A percentile compares a stretch with the other conserved stretches of the same genome.
Evolutionary conservation across 2,329 filamentous ascomycete species (phyloP).

Genomic region (Cytospora paraplurivora): DNA sequence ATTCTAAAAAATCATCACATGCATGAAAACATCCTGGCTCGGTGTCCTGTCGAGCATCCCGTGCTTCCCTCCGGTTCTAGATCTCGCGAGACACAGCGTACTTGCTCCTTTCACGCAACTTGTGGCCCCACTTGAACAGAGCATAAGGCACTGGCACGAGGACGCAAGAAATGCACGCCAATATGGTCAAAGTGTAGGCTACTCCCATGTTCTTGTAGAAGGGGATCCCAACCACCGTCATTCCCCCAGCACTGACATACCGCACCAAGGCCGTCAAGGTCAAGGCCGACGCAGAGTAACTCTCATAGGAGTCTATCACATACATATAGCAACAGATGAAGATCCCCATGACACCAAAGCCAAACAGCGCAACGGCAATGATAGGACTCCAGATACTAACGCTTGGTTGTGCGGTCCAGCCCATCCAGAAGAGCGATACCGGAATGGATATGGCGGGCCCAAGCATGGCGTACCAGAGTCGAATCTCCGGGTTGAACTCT

Average conservation of each 20-base stretch:
- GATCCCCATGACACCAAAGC: slow-evolving; percentile 49
- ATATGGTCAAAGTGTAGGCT: slow-evolving; percentile 39
- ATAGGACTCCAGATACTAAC: slow-evolving; percentile 50
- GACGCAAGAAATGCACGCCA: slow-evolving; percentile 36
- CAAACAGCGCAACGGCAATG: slow-evolving; percentile 46
- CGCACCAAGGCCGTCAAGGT: slow-evolving; percentile 38
- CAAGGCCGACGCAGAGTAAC: slow-evolving; percentile 39
- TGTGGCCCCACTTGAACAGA: slow-evolving; percentile 33
- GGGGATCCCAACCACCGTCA: slow-evolving; percentile 40
- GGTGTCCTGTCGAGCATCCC: neutral
- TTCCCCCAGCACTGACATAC: slow-evolving; percentile 39
- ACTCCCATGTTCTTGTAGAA: slow-evolving; percentile 40
- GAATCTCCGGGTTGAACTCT: slow-evolving; percentile 41
- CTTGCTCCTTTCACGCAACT: slow-evolving; percentile 21
- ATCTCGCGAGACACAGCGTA: slow-evolving; percentile 28
- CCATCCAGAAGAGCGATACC: slow-evolving; percentile 53
- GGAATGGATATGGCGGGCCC: slow-evolving; percentile 46
- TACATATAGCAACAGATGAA: slow-evolving; percentile 40
- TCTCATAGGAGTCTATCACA: slow-evolving; percentile 41
- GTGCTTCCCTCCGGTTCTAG: neutral
- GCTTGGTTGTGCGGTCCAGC: slow-evolving; percentile 46
- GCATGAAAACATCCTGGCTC: neutral
- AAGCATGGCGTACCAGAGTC: slow-evolving; percentile 47
- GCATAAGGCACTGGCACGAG: slow-evolving; percentile 38
- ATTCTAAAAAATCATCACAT: neutral